These are phyloP conservation scores for Fraxinus sp. DNA, from an alignment of 305 asterid species.

Conservation along the genomic window DNA sequence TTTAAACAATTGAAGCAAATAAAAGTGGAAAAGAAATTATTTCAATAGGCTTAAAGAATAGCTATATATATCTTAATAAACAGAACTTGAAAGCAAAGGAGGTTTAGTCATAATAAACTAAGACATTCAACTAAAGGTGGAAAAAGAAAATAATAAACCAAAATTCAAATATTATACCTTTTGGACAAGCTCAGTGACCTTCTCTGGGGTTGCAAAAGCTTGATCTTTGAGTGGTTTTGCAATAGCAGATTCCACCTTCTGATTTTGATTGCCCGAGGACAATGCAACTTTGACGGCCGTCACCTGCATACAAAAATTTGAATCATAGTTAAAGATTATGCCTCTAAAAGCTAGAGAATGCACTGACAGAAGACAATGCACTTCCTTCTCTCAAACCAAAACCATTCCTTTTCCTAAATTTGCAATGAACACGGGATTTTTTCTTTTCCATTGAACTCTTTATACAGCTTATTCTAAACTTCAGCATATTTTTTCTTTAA, in stretches of 20 bases:
- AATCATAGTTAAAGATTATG: constrained; percentile 16
- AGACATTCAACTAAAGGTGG: background rate
- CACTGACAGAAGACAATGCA: background rate
- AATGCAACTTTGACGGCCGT: constrained; percentile 90
- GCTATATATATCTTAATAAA: background rate
- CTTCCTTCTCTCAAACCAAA: background rate
- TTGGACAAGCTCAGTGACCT: constrained; percentile 79
- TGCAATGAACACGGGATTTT: constrained; percentile 5
- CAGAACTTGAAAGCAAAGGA: background rate
- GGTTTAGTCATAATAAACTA: background rate
- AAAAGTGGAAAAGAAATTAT: background rate
- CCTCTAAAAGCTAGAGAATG: constrained; percentile 5
- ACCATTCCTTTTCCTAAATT: constrained; percentile 8
- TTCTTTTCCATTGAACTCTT: background rate
- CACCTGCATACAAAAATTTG: constrained; percentile 50
- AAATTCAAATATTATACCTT: constrained; percentile 52
- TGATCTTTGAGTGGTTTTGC: constrained; percentile 86
- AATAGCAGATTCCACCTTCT: constrained; percentile 56
- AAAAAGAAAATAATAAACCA: background rate
- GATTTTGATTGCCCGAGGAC: constrained; percentile 64
- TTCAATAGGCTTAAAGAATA: background rate
- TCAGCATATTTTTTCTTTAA: background rate
- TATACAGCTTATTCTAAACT: background rate
- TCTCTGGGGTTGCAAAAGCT: constrained; percentile 94
- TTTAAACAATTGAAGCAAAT: background rate